Evolutionary conservation across 75 land plant species (phyloP).

Genomic region (Gnetum montanum): DNA sequence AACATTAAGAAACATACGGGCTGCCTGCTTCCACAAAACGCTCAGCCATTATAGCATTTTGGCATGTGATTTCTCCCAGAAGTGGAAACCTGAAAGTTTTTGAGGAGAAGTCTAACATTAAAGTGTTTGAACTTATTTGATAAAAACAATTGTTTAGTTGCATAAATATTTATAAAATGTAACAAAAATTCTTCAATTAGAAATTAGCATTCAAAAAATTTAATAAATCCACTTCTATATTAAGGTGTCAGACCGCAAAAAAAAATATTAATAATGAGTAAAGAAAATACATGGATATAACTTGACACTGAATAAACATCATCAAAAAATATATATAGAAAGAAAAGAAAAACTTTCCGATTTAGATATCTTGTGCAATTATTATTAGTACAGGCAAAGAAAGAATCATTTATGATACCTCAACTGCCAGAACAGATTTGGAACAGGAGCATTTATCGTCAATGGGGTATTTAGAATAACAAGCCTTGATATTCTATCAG

Average conservation of each 20-base stretch:
- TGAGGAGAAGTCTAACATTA: neutral
- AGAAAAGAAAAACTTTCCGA: no score
- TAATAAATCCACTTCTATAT: no score
- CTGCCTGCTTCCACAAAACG: constrained; percentile 96
- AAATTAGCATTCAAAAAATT: no score
- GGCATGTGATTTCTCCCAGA: constrained; percentile 88
- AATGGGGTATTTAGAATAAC: constrained; percentile 76
- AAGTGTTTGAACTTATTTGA: neutral
- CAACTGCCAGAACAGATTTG: constrained; percentile 71
- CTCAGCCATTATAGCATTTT: constrained; percentile 89
- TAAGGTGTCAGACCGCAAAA: no score
- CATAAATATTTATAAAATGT: no score
- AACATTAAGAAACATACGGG: constrained; percentile 53
- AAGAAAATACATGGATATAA: no score
- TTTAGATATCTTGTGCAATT: neutral
- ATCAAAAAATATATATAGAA: no score
- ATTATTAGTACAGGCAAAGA: neutral
- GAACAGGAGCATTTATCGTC: constrained; percentile 71
- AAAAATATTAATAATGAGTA: no score
- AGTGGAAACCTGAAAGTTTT: constrained; percentile 59
- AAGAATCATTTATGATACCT: constrained; percentile 27
- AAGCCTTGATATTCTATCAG: constrained; percentile 56
- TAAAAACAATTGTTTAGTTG: neutral
- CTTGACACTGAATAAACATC: no score
- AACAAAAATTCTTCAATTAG: no score